Percentiles rank a stretch among this genome's conserved stretches.
phyloP scores from a whole-genome alignment of 345 rosid species.

The Brassica cretica region DNA sequence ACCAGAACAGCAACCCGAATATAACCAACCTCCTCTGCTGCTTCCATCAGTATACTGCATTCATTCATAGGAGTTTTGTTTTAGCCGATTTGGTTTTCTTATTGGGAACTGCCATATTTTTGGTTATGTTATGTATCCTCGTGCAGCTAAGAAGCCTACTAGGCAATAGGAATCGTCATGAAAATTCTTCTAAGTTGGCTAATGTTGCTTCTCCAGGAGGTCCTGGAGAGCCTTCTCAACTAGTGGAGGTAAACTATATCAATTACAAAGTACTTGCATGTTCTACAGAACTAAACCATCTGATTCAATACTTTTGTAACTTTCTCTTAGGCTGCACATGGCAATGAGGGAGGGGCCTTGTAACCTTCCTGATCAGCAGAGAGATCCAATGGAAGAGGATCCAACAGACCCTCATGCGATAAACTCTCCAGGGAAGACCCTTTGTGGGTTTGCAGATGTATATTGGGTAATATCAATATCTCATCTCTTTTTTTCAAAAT shows the following conservation, averaged over 20 bases:
- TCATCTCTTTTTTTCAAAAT: too few relatives aligned
- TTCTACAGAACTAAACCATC: slow-evolving; percentile 11
- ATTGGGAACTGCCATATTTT: too few relatives aligned
- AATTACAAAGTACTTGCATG: slow-evolving; percentile 3
- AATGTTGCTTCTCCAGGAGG: slow-evolving; percentile 38
- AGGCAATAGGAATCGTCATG: too few relatives aligned
- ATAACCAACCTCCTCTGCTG: too few relatives aligned
- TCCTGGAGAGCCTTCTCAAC: slow-evolving; percentile 35
- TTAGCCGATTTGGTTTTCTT: too few relatives aligned
- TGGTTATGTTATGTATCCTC: too few relatives aligned
- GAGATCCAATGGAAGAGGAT: too few relatives aligned
- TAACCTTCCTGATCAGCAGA: slow-evolving; percentile 38
- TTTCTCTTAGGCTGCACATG: slow-evolving; percentile 48
- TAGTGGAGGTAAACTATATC: slow-evolving; percentile 47
- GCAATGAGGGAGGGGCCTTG: slow-evolving; percentile 36
- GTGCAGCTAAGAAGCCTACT: too few relatives aligned
- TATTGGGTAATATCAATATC: slow-evolving; percentile 61
- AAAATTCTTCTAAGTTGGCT: slow-evolving; percentile 43
- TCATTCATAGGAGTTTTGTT: too few relatives aligned
- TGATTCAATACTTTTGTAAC: not conserved
- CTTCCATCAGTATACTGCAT: too few relatives aligned
- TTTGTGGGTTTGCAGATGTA: slow-evolving; percentile 62
- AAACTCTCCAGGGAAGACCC: slow-evolving; percentile 53
- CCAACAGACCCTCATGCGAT: slow-evolving; percentile 41
- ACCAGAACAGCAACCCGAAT: too few relatives aligned